Evolutionary conservation across 345 rosid species (phyloP), one percentile per base, ranked within the genome.

Genomic region (Cochlearia excelsa): DNA sequence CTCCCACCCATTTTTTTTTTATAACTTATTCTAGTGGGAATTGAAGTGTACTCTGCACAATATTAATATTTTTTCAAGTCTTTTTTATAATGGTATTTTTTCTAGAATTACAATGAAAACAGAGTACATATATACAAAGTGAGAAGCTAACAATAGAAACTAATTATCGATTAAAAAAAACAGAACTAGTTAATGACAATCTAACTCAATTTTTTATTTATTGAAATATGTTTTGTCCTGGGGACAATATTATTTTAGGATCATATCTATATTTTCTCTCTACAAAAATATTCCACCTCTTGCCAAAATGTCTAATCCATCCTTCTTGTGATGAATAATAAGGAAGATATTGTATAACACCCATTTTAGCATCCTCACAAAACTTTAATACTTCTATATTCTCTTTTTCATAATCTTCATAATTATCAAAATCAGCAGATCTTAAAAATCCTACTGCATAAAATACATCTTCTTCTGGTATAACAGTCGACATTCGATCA

Each of bases 381-480:
- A 67, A 86, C 43, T 76, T 48, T 42, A 89, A 7, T 35, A 93
- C 27, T 35, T 83, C 80, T 49, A 50, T 61, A 51, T 89, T 89
- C 68, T 84, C 91, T 28, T 63, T 62, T 8, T 86, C 86, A 37
- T 71, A 81, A 1, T 23, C 75, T 37, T 75, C 65, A 93, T 85
- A 82, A 40, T 82, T 57, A 42, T 83, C 78, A 26, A 67, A 81
- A 49, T 78, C 72, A 35, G 95, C 75, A 2, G 95, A 78, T 62
- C 83, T 80, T 77, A 92, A 72, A 49, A 92, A 83, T 45, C 95
- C 97, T 1, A 92, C 87, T 0, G 97, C 74, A 62, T 92, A 92
- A 78, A 92, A 86, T 5, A 86, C 68, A 0, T 89, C 94, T 58
- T 89, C 95, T 0, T 84, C 86, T 7, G 97, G 97, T 68, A 83